Evolutionary conservation across 768 basidiomycete genomes (phyloP), one percentile per base, ranked within the genome.

Genomic region (Mycena belliarum): DNA sequence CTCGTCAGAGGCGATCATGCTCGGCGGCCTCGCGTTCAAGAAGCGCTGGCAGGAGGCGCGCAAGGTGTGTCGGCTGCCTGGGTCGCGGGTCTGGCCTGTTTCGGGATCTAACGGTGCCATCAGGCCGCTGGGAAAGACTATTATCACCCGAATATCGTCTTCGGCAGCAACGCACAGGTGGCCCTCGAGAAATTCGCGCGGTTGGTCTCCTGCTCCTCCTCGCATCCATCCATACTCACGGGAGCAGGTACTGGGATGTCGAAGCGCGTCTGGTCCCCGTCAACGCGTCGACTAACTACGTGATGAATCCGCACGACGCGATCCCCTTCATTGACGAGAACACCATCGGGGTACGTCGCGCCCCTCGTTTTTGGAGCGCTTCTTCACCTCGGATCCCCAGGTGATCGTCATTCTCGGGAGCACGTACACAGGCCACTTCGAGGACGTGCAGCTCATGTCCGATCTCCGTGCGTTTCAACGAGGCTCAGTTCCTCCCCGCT

Each of bases 21-120:
- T 88, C 10, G 85, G 83, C n/a, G 86, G 85, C 15, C 70, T 88
- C 1, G 86, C 87, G 0, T 74, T 87, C 74, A 89, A 89, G 72
- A 81, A 82, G 67, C 72, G 79, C 28, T 58, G 57, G 87, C 86
- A 82, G 78, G 80, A 81, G 21, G 74, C 74, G 0, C 81, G 86
- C 18, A 87, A 86, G 66, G 52, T 44, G 40, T 14, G 29, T 33
- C n/a, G n/a, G n/a, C n/a, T n/a, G n/a, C n/a, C 3, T 24, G 12
- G 6, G 12, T 12, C 12, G 9, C 29, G 7, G 2, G 1, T 12
- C 29, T 26, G 14, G 3, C 2, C n/a, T 45, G 9, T 28, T 25
- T 32, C 32, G n/a, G 14, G 29, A 33, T 43, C 43, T 45, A 32
- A 32, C 29, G 10, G 44, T 45, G n/a, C 2, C 21, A 3, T 18